These are phyloP conservation scores for Alnus glutinosa DNA, from an alignment of 306 rosid species.

Conservation along the genomic window DNA sequence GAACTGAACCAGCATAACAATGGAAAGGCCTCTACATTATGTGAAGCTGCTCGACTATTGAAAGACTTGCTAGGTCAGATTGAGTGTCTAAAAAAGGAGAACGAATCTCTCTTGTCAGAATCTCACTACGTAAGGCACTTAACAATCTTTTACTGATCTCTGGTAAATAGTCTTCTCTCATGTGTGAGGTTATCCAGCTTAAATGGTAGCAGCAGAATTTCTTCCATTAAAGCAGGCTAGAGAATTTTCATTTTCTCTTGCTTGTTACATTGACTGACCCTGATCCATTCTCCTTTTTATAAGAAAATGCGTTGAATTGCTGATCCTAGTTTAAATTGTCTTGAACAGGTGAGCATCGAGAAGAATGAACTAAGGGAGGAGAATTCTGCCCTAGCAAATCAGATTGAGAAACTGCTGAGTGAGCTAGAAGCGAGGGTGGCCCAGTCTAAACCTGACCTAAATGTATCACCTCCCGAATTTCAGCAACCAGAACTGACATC, in stretches of 20 bases:
- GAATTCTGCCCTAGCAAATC: slow-evolving; percentile 58
- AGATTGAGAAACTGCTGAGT: slow-evolving; percentile 61
- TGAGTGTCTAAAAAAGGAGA: slow-evolving; percentile 64
- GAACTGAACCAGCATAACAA: slow-evolving; percentile 60
- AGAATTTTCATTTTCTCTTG: not conserved
- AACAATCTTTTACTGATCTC: not conserved
- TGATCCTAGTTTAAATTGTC: slow-evolving; percentile 6
- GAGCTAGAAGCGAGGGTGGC: slow-evolving; percentile 60
- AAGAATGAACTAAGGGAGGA: slow-evolving; percentile 83
- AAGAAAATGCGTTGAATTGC: slow-evolving; percentile 13
- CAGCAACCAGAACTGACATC: slow-evolving; percentile 36
- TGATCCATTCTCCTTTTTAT: not conserved
- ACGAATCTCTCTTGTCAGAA: slow-evolving; percentile 62
- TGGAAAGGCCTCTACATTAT: slow-evolving; percentile 69
- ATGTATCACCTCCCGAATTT: slow-evolving; percentile 51
- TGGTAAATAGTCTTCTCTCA: not conserved
- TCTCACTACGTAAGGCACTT: slow-evolving; percentile 63
- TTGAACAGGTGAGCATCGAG: slow-evolving; percentile 66
- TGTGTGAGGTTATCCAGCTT: not conserved
- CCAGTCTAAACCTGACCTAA: slow-evolving; percentile 75
- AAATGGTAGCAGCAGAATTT: not conserved
- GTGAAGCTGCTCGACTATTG: slow-evolving; percentile 62
- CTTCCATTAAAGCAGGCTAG: not conserved
- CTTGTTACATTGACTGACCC: not conserved
- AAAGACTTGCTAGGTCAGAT: slow-evolving; percentile 72